These are phyloP conservation scores for Leishmania amazonensis DNA, from an alignment of 208 protist species.

Conservation along the genomic window DNA sequence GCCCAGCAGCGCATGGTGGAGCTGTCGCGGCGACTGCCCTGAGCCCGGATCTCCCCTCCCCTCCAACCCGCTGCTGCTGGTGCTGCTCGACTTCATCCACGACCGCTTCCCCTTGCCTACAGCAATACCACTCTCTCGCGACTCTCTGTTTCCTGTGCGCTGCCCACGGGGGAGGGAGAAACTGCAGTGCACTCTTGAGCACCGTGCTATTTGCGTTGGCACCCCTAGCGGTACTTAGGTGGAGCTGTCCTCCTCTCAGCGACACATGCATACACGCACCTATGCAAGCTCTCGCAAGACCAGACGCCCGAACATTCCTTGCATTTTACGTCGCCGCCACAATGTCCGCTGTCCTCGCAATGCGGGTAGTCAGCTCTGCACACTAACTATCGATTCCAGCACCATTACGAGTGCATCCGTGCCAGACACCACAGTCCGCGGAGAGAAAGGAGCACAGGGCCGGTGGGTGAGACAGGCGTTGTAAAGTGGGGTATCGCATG, in stretches of 20 bases:
- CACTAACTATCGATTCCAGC: neutral
- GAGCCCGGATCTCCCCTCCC: neutral
- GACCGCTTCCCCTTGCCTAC: slow-evolving; percentile 4
- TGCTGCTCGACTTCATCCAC: neutral
- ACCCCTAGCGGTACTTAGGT: neutral
- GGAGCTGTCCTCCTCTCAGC: neutral
- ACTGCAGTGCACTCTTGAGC: neutral
- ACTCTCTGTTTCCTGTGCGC: neutral
- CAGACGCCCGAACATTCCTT: neutral
- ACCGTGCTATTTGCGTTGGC: neutral
- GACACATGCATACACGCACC: neutral
- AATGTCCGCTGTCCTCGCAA: neutral
- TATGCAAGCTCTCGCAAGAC: neutral
- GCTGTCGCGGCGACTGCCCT: slow-evolving; percentile 26
- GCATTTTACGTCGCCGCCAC: neutral
- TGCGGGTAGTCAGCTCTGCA: neutral
- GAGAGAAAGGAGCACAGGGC: neutral
- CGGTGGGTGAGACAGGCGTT: neutral
- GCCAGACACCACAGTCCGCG: neutral
- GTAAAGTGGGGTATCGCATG: neutral
- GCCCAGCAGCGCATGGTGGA: slow-evolving; percentile 31
- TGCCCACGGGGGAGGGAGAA: neutral
- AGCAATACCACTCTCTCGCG: neutral
- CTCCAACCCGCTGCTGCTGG: neutral
- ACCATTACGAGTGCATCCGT: neutral